A percentile compares a stretch with the other conserved stretches of the same genome.
phyloP scores from a whole-genome alignment of 768 basidiomycete species.

The Mycena rebaudengoi region DNA sequence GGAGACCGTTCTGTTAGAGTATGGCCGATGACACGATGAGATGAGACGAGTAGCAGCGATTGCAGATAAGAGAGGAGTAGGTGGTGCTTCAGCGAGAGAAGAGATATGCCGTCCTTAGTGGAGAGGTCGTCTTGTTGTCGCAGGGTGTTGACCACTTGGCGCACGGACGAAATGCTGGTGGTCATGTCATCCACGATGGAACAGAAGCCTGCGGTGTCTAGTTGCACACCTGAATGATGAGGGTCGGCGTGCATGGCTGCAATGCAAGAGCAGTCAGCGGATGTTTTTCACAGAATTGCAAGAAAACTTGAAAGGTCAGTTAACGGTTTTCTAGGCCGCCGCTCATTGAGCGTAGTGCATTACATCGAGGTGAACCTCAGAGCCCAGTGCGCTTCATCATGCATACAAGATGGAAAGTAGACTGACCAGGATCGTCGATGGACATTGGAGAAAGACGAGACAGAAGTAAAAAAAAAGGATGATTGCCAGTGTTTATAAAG shows the following conservation, averaged over 20 bases:
- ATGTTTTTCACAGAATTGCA: not conserved
- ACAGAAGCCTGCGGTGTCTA: constrained; percentile 32
- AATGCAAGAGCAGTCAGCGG: not conserved
- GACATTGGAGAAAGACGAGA: no score
- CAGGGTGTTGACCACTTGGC: constrained; percentile 62
- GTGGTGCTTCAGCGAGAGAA: constrained; percentile 89
- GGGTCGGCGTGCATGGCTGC: constrained; percentile 27
- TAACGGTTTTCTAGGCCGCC: constrained; percentile 67
- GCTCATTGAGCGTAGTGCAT: constrained; percentile 56
- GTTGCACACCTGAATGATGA: constrained; percentile 21
- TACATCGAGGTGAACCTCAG: constrained; percentile 53
- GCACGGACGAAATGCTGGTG: constrained; percentile 65
- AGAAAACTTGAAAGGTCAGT: constrained; percentile 40
- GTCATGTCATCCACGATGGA: constrained; percentile 64
- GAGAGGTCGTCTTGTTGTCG: constrained; percentile 64
- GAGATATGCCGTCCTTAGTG: constrained; percentile 84
- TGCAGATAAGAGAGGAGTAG: constrained; percentile 64
- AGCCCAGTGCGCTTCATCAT: constrained; percentile 73
- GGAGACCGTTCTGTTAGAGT: constrained; percentile 60
- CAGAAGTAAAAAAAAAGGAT: no score
- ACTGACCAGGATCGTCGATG: no score
- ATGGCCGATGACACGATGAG: constrained; percentile 76
- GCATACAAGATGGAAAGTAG: no score
- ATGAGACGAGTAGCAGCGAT: constrained; percentile 57
- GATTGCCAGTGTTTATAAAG: not conserved